Conservation (phyloP, 1,284 basidiomycete species). For the Sporisorium iseilematis-ciliati region DNA sequence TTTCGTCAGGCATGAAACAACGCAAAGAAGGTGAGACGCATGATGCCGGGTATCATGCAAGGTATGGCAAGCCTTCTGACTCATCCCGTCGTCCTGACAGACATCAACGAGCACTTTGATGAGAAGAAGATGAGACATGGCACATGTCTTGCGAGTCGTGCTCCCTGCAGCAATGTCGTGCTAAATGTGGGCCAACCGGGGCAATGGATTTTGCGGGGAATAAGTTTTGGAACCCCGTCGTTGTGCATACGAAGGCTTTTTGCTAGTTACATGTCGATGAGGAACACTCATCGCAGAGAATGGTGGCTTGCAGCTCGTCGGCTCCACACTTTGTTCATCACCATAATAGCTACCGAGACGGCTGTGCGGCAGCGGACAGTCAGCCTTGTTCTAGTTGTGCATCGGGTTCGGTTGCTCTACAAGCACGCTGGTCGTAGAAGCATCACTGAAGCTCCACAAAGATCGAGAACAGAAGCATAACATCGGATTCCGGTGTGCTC, state of each 20-base stretch:
- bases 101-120: not conserved
- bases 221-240: not conserved
- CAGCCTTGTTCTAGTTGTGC: not conserved
- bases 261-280: not conserved
- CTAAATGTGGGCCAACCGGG: too few relatives aligned
- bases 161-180: too few relatives aligned
- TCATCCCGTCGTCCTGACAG: not conserved
- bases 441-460: too few relatives aligned
- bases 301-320: slow-evolving; percentile 3
- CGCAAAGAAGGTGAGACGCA: too few relatives aligned
- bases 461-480: too few relatives aligned
- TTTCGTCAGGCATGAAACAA: too few relatives aligned
- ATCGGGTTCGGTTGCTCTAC: not conserved
- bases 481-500: too few relatives aligned
- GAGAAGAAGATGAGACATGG: too few relatives aligned
- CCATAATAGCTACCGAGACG: not conserved
- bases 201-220: not conserved
- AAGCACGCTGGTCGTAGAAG: too few relatives aligned
- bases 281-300: not conserved
- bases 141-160: too few relatives aligned
- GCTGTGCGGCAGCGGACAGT: not conserved
- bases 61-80: not conserved
- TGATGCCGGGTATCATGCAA: not conserved
- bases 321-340: slow-evolving; percentile 1
- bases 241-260: not conserved